phyloP scores from a whole-genome alignment of 768 basidiomycete genomes.

The Mycena epipterygia region DNA sequence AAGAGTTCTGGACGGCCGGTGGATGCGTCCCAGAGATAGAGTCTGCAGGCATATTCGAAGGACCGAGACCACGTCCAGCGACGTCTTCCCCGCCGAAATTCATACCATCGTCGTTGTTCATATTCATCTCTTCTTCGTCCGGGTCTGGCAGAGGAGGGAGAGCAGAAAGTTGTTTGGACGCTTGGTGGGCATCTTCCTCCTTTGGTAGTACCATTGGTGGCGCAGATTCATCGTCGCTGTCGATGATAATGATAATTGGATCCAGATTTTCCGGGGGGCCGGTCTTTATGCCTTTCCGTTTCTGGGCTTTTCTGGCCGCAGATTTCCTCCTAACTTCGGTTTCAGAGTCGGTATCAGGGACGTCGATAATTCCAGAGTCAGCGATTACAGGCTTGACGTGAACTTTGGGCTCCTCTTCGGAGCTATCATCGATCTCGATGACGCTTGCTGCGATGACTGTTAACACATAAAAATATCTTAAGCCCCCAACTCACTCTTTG shows the following conservation, averaged over 20 bases:
- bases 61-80: background rate
- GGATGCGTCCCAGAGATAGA: background rate
- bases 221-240: conserved; percentile 29
- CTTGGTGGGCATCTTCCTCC: background rate
- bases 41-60: background rate
- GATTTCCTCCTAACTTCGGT: background rate
- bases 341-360: conserved; percentile 23
- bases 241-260: conserved; percentile 18
- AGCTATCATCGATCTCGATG: background rate
- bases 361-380: background rate
- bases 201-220: background rate
- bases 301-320: conserved; percentile 18
- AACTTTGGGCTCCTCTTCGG: background rate
- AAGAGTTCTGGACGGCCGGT: background rate
- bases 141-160: background rate
- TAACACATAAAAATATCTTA: too few relatives aligned
- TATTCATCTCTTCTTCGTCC: background rate
- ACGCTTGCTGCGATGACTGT: background rate
- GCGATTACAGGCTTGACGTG: background rate
- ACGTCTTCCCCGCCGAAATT: background rate
- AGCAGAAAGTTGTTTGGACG: background rate
- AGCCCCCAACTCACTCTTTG: conserved; percentile 3
- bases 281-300: background rate
- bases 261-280: background rate
- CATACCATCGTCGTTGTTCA: background rate